Base-by-base conservation (phyloP, 305 asterid species). In the Solanum chacoense region DNA sequence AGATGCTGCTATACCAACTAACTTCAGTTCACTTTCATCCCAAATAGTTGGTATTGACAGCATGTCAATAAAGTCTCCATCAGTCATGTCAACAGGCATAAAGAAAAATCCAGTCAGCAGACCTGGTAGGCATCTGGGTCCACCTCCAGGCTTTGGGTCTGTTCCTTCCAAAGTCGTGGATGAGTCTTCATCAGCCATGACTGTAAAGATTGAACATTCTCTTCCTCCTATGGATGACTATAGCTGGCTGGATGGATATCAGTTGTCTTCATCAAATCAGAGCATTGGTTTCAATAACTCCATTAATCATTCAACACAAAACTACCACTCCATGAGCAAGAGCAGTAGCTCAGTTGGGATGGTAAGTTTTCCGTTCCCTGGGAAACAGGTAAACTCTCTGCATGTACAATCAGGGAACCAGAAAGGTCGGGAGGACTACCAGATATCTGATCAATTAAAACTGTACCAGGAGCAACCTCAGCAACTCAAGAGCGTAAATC, bases 111-210 rank as follows among this genome's bases (percentile, higher is more conserved):
- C 98, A 22, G 98, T 96, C 88, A 92, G 98, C 89, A 94, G 98
- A 73, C 98, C 99, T 73, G 92, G 92, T 73, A 93, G 99, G 90
- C 99, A 94, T 88, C 69, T 93, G 83, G 99, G 99, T 88, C 99
- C 99, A 18, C 99, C 99, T 20, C 99, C 98, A 90, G 99, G 99
- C 74, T 97, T 97, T 93, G 97, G 97, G 85, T 93, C 97, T 87
- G 92, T 91, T 89, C 96, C 97, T 89, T 89, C 96, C 80, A 96
- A 94, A 96, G 91, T 65, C 65, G 88, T 89, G 26, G 98, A 94
- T 40, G 98, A 96, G 85, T 89, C 94, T 50, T 45, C 89, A 84
- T 90, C 90, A 92, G 88, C 89, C 86, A 84, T 89, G 88, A 71
- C 94, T 69, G 88, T 91, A 88, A 94, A 90, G 91, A 93, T 87